Evolutionary conservation across 306 rosid species (phyloP), one percentile per base, ranked within the genome.

Genomic region (Purshia tridentata): DNA sequence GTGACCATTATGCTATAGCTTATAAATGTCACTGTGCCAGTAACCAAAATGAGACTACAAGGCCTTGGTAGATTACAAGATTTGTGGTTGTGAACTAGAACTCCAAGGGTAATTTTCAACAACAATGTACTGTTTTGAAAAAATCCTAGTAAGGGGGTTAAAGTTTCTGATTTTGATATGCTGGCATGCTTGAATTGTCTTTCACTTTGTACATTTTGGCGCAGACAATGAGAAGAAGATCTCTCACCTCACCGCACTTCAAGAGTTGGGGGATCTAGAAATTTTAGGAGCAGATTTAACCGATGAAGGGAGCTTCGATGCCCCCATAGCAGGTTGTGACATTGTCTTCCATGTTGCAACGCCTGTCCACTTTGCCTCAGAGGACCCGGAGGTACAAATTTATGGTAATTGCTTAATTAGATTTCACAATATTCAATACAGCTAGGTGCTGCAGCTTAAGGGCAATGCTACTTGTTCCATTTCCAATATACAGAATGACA

Each of bases 301-400:
- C 7, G 83, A 77, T 40, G 96, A 83, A 44, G 86, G 67, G 41
- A 73, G 86, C 67, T 89, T 92, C 60, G 93, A 89, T 77, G 89
- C 85, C 22, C 90, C 97, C 1, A 62, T 89, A 58, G 79, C 85
- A 23, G 96, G 87, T 14, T 92, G 90, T 85, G 88, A 92, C 20
- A 63, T 87, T 46, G 97, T 92, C 55, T 92, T 89, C 83, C 93
- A 89, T 70, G 82, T 92, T 53, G 97, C 97, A n/a, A 89, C 96
- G 4, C 97, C 96, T 6, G 90, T 92, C 44, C 61, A 89, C 82
- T 88, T 92, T 73, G 91, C 88, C 71, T 92, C 97, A 3, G 62
- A 83, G 81, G 97, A 92, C 51, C 97, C 97, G 1, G 97, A 92
- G 96, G 97, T 89, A 82, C 13, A 81, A 45, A 55, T 3, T 23